A percentile compares a stretch with the other conserved stretches of the same genome.
Evolutionary conservation across 2,329 filamentous ascomycete species (phyloP).

Genomic region (Cercospora sp.): DNA sequence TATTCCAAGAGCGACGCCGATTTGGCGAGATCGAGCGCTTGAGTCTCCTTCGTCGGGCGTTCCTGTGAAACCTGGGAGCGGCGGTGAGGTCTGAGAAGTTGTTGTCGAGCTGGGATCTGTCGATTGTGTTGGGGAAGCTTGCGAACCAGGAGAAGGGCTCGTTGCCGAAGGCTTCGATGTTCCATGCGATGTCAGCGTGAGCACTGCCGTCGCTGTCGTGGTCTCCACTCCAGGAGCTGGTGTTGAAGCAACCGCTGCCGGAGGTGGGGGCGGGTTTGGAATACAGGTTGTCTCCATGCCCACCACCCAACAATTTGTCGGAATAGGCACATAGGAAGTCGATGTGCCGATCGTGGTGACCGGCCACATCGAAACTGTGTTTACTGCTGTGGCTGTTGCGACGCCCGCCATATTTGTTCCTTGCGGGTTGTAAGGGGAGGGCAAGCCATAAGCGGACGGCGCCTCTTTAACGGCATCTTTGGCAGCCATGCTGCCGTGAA

Average conservation of each 20-base stretch:
- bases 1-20: not conserved
- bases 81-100: not conserved
- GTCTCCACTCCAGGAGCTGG: not conserved
- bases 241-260: not conserved
- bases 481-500: not conserved
- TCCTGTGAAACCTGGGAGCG: not conserved
- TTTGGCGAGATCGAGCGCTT: not conserved
- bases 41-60: not conserved
- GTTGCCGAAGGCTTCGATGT: not conserved
- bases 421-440: not conserved
- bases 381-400: not conserved
- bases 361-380: conserved; percentile 4
- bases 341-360: not conserved
- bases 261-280: not conserved
- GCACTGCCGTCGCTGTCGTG: not conserved
- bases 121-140: not conserved
- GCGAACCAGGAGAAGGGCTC: not conserved
- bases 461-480: not conserved
- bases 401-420: not conserved
- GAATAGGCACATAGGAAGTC: not conserved
- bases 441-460: not conserved
- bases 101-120: not conserved
- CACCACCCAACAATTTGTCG: not conserved
- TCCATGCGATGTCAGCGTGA: not conserved
- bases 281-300: not conserved